These are phyloP conservation scores for Penicillium desertorum DNA, from an alignment of 495 filamentous ascomycete genomes.

Conservation along the genomic window DNA sequence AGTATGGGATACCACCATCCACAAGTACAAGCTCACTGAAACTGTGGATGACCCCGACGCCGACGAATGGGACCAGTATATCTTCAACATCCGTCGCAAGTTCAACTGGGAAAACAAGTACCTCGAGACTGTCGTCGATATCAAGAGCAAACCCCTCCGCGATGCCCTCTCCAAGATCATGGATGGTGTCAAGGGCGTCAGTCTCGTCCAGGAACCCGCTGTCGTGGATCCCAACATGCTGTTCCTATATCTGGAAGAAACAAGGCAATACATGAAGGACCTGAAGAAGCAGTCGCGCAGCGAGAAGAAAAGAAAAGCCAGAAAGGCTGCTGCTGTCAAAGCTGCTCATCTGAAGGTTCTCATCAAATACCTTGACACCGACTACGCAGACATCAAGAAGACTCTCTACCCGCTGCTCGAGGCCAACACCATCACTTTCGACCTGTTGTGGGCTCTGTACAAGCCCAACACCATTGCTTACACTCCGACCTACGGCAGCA, in stretches of 20 bases:
- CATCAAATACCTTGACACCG: slow-evolving; percentile 76
- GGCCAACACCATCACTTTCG: slow-evolving; percentile 84
- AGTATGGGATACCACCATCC: slow-evolving; percentile 75
- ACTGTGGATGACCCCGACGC: slow-evolving; percentile 69
- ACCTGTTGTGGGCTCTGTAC: slow-evolving; percentile 86
- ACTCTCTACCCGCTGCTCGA: slow-evolving; percentile 81
- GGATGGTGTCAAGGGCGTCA: slow-evolving; percentile 79
- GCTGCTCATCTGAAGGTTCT: slow-evolving; percentile 72
- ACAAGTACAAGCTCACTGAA: slow-evolving; percentile 81
- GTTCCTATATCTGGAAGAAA: slow-evolving; percentile 83
- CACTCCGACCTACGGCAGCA: slow-evolving; percentile 73
- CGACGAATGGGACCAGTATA: slow-evolving; percentile 78
- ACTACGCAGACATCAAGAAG: slow-evolving; percentile 77
- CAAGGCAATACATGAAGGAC: slow-evolving; percentile 63
- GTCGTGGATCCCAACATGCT: slow-evolving; percentile 82
- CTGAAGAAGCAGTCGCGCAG: slow-evolving; percentile 59
- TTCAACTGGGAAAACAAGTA: slow-evolving; percentile 92
- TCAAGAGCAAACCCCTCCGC: slow-evolving; percentile 79
- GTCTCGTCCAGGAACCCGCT: slow-evolving; percentile 77
- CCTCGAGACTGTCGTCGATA: slow-evolving; percentile 72
- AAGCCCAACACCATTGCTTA: slow-evolving; percentile 87
- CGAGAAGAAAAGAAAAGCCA: slow-evolving; percentile 66
- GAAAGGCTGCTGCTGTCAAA: slow-evolving; percentile 55
- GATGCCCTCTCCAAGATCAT: slow-evolving; percentile 72
- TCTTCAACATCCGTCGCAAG: slow-evolving; percentile 82